Base-by-base conservation (phyloP, 306 rosid species). In the Vicia villosa region DNA sequence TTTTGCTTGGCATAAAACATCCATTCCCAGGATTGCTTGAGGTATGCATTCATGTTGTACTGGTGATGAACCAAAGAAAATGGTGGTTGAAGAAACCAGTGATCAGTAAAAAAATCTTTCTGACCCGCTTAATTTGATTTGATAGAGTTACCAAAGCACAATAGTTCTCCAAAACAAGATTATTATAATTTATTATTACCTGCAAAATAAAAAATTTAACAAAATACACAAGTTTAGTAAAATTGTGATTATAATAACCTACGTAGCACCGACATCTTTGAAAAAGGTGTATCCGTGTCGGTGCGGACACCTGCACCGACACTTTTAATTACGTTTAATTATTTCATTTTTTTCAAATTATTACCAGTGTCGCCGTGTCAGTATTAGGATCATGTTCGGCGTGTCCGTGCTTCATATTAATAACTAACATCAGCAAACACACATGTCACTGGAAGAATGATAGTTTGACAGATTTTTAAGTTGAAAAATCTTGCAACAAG, bases 21-120 rank as follows among this genome's bases (percentile, higher is more conserved):
- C 99, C 97, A 91, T 95, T 14, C 97, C 97, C 51, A 95, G 88
- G 74, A 95, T 91, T 43, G 99, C 99, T 87, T 95, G 99, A 5
- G 99, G 99, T 59, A 95, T 95, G 82, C 99, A 95, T 60, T 95
- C 99, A 45, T 95, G 99, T 95, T 95, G 99, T 75, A 95, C 99
- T 95, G 90, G 50, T 79, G 97, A 84, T 75, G 90, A 86, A 81
- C 80, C 88, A 94, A 88, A 86, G 80, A 90, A 86, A 88, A 81
- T 54, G 72, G 84, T 1, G 86, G 80, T 69, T 74, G 84, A 81
- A 77, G 84, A 88, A 87, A 86, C 88, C 95, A 73, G 56, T 75
- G 59, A 85, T 95, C 87, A 95, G 95, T 83, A 90, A 84, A 87
- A 77, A 81, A 85, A 85, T 74, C 70, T 80, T 84, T 67, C 87